A percentile compares a stretch with the other conserved stretches of the same genome.
Conservation (phyloP, 106 monocot genomes). For the Vanilla planifolia region DNA sequence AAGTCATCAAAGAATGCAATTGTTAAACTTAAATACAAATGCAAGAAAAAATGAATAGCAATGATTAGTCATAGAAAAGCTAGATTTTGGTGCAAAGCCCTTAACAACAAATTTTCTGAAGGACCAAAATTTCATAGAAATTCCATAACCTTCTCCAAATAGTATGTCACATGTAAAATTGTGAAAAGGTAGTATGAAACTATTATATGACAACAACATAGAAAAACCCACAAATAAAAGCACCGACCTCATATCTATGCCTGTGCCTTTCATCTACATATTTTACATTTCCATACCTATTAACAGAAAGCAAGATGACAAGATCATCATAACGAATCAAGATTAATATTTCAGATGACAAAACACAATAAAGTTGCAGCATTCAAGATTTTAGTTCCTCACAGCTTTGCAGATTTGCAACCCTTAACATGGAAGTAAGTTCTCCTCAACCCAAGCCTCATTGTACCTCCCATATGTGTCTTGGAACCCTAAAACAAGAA, state of each 20-base stretch:
- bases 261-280: constrained; percentile 86
- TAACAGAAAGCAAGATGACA: constrained; percentile 1
- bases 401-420: constrained; percentile 86
- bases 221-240: neutral
- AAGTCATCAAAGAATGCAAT: no score
- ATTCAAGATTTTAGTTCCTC: constrained; percentile 14
- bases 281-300: constrained; percentile 63
- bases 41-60: no score
- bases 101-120: no score
- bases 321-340: neutral
- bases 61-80: no score
- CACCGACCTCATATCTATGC: constrained; percentile 86
- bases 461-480: constrained; percentile 99
- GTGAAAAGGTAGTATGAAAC: no score
- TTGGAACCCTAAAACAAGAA: constrained; percentile 62
- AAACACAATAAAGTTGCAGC: neutral
- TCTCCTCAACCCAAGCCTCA: constrained; percentile 91
- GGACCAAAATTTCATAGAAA: no score
- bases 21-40: no score
- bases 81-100: no score
- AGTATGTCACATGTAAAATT: no score
- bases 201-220: neutral
- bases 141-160: no score
- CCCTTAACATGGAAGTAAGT: constrained; percentile 46
- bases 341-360: neutral